Conservation (phyloP, 345 rosid genomes). For the Isatis tinctoria region DNA sequence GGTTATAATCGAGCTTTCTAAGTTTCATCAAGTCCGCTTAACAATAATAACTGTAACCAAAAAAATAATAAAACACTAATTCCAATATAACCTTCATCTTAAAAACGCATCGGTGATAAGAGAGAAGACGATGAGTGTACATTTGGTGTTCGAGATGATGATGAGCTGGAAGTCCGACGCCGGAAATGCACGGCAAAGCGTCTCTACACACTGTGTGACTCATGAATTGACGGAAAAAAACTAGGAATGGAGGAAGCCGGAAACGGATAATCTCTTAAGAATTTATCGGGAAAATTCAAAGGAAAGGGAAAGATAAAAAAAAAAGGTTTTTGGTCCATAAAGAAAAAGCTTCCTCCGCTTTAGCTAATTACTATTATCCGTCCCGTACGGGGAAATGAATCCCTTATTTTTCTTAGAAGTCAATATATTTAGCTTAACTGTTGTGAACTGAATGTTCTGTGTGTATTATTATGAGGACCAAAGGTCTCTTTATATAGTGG, state of each 20-base stretch:
- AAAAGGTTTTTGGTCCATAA: conserved; percentile 26
- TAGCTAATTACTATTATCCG: too few relatives aligned
- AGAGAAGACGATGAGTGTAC: conserved; percentile 19
- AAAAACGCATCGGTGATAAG: neutral
- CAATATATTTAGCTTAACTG: too few relatives aligned
- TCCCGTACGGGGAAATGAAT: too few relatives aligned
- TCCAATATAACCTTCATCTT: neutral
- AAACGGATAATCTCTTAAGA: neutral
- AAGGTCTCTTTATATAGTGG: too few relatives aligned
- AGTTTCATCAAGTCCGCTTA: neutral
- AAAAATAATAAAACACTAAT: neutral
- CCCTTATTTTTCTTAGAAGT: too few relatives aligned
- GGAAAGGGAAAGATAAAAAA: neutral
- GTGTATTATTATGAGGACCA: too few relatives aligned
- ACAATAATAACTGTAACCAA: neutral
- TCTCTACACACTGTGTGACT: neutral
- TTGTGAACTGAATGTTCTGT: too few relatives aligned
- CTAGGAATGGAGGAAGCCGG: conserved; percentile 14
- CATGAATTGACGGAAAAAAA: too few relatives aligned
- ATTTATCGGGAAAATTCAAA: conserved; percentile 3
- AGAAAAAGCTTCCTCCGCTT: conserved; percentile 19
- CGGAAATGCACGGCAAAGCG: neutral
- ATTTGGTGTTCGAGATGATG: conserved; percentile 15
- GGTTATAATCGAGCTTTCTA: neutral
- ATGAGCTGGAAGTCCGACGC: neutral